Conservation (phyloP, 768 basidiomycete genomes). For the Mycena indigotica region DNA sequence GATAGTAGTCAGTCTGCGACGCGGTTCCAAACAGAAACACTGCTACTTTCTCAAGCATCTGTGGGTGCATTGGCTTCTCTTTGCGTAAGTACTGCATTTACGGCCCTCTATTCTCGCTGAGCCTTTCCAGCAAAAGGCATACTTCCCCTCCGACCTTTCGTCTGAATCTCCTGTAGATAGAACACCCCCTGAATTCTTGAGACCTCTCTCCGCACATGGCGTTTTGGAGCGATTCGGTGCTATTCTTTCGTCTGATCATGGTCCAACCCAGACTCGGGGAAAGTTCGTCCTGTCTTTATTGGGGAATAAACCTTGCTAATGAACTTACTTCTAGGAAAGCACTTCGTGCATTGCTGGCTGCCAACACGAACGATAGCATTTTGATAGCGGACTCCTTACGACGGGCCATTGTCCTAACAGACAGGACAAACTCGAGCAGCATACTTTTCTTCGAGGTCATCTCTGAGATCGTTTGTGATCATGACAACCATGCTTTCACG, state of each 20-base stretch:
- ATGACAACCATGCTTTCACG: conserved; percentile 58
- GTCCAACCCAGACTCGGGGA: conserved; percentile 53
- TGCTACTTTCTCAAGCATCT: conserved; percentile 75
- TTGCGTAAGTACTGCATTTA: conserved; percentile 60
- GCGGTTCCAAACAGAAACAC: conserved; percentile 70
- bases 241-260: conserved; percentile 64
- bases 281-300: conserved; percentile 54
- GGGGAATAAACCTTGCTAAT: conserved; percentile 12
- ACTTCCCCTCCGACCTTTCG: conserved; percentile 62
- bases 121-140: conserved; percentile 69
- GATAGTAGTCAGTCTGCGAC: conserved; percentile 56
- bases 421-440: conserved; percentile 56
- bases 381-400: conserved; percentile 68
- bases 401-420: conserved; percentile 65
- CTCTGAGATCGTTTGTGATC: conserved; percentile 64
- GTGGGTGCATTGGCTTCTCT: conserved; percentile 87
- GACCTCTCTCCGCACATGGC: conserved; percentile 52
- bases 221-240: conserved; percentile 70
- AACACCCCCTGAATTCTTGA: conserved; percentile 49
- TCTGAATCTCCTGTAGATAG: conserved; percentile 69
- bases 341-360: conserved; percentile 65
- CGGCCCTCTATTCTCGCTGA: conserved; percentile 6
- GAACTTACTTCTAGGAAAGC: conserved; percentile 63
- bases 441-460: conserved; percentile 79
- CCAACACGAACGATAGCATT: conserved; percentile 53